Conservation (phyloP, 495 filamentous ascomycete genomes). For the Penicillium robsamsonii region DNA sequence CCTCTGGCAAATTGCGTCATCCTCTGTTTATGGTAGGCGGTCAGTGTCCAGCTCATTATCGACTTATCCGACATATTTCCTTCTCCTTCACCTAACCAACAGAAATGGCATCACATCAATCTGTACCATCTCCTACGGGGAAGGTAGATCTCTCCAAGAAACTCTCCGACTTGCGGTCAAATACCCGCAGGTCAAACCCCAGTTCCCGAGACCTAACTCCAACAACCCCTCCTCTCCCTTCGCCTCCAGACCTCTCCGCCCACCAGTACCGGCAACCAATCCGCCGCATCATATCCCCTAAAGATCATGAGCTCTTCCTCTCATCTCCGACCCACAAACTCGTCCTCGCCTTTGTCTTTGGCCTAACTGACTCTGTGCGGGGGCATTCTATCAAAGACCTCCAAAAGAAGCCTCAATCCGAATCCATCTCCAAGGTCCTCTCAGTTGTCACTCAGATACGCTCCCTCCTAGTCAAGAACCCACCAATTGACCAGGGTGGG, state of each 20-base stretch:
- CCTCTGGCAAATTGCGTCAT: constrained; percentile 6
- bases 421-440: constrained; percentile 62
- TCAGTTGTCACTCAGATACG: constrained; percentile 66
- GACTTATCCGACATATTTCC: constrained; percentile 7
- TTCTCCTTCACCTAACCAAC: constrained; percentile 9
- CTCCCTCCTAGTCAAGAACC: constrained; percentile 59
- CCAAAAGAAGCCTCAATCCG: constrained; percentile 51
- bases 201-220: constrained; percentile 62
- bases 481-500: constrained; percentile 78
- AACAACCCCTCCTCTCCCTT: constrained; percentile 66
- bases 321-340: constrained; percentile 74
- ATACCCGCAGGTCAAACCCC: constrained; percentile 51
- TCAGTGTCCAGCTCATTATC: constrained; percentile 9
- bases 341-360: constrained; percentile 79
- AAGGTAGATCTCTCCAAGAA: constrained; percentile 60
- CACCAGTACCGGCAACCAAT: constrained; percentile 63
- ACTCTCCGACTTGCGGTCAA: constrained; percentile 67
- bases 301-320: constrained; percentile 81
- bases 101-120: constrained; percentile 31
- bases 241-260: constrained; percentile 62
- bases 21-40: constrained; percentile 17
- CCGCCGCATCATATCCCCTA: constrained; percentile 73
- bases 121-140: constrained; percentile 22
- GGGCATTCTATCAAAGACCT: constrained; percentile 71
- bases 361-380: constrained; percentile 76